Conservation (phyloP, 306 rosid genomes). For the Quercus cerris region DNA sequence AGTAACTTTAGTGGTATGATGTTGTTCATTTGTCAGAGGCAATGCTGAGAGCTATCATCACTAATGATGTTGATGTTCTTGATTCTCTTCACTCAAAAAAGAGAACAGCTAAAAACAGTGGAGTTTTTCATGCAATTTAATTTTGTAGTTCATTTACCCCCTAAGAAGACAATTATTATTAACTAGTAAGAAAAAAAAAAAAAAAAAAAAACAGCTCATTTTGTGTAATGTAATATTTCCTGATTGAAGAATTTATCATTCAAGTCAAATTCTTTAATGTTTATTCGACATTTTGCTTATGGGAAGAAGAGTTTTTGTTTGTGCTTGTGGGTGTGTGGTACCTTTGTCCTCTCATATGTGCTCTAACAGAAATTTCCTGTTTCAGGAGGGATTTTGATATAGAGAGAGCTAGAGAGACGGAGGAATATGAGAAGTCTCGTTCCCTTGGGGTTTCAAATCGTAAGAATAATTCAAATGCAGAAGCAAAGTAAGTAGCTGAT, state of each 20-base stretch:
- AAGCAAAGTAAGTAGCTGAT: slow-evolving; percentile 41
- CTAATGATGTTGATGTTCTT: background rate
- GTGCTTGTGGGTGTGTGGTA: background rate
- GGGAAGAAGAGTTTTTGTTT: background rate
- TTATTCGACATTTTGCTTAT: background rate
- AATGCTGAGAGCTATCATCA: background rate
- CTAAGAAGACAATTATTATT: background rate
- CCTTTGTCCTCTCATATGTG: slow-evolving; percentile 1
- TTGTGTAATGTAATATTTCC: background rate
- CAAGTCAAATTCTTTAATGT: background rate
- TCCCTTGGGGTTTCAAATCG: slow-evolving; percentile 27
- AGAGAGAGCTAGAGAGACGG: slow-evolving; percentile 58
- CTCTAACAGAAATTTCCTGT: slow-evolving; percentile 12
- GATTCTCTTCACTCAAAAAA: background rate
- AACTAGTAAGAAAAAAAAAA: background rate
- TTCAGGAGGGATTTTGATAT: slow-evolving; percentile 75
- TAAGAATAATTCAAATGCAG: slow-evolving; percentile 42
- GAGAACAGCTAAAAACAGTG: background rate
- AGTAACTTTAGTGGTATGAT: background rate
- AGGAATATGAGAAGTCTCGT: slow-evolving; percentile 48
- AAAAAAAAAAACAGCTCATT: background rate
- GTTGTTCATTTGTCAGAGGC: background rate
- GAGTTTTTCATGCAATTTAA: background rate
- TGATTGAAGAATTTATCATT: too few relatives aligned
- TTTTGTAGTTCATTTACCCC: background rate